Evolutionary conservation across 2,329 filamentous ascomycete genomes (phyloP), one percentile per base, ranked within the genome.

Genomic region (Coniochaeta prunicola): DNA sequence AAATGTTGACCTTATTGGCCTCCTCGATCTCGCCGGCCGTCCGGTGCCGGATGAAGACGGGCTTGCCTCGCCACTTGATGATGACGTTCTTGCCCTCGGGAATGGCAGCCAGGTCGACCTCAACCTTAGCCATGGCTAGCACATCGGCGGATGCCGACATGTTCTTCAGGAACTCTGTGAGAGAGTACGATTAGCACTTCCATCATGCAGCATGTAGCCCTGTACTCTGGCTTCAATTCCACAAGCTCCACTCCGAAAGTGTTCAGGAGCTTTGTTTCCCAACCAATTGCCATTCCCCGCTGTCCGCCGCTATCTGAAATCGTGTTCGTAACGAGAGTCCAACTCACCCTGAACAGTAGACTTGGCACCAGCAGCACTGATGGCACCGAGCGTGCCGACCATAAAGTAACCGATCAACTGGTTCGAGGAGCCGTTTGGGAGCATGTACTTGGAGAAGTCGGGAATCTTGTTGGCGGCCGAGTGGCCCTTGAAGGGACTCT

Each of bases 1-100:
- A 77, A 76, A 96, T 83, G 75, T 96, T 89, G 76, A 91, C 85
- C 73, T 88, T 84, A 80, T 97, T 92, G 76, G 94, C 94, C 79
- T 97, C 90, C 71, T 92, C 86, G 80, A 99, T 97, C 82, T 99
- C 94, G 71, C 84, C 82, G 70, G 86, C 79, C 69, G 94, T 99
- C 73, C 94, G 91, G 88, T 99, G 94, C 77, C 94, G 92, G 86
- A 99, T 92, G 84, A 99, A 99, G 76, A 99, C 92, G 76, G 94
- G 94, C 90, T 99, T 99, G 76, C 94, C 94, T 83, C 94, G 90
- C 94, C 94, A 99, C 83, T 99, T 99, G 84, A 99, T 96, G 77
- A 99, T 96, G 75, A 99, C 94, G 82, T 99, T 99, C 90, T 97
- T 99, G 85, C 94, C 94, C 83, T 97, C 93, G 64, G 94, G 94